Evolutionary conservation across 2,329 filamentous ascomycete species (phyloP).

Genomic region (Aspergillus viridinutans): DNA sequence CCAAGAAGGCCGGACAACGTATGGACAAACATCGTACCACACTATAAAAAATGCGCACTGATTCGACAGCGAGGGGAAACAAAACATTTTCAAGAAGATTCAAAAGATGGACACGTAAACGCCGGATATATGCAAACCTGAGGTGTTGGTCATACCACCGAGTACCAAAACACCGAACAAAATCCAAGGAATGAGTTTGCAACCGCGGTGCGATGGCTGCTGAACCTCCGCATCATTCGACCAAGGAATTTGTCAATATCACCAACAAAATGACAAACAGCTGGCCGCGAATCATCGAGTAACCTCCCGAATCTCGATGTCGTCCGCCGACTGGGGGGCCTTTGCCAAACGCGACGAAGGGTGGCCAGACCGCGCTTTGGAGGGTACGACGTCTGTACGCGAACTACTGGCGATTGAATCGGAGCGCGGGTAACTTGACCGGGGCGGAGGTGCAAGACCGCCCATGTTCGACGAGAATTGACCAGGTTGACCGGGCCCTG

Average conservation of each 20-base stretch:
- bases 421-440: conserved; percentile 13
- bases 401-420: conserved; percentile 28
- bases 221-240: neutral
- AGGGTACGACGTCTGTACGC: conserved; percentile 19
- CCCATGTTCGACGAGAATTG: conserved; percentile 11
- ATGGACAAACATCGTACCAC: neutral
- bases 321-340: conserved; percentile 10
- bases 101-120: conserved; percentile 9
- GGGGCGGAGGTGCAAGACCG: conserved; percentile 9
- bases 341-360: conserved; percentile 23
- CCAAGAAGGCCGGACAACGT: neutral
- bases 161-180: neutral
- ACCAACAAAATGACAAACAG: neutral
- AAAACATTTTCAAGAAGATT: neutral
- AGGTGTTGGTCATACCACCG: neutral
- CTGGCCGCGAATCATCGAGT: conserved; percentile 4
- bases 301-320: conserved; percentile 27
- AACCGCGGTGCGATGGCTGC: too few relatives aligned
- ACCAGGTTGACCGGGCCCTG: conserved; percentile 10
- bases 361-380: conserved; percentile 10
- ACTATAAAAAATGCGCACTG: neutral
- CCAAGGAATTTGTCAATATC: neutral
- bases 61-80: neutral
- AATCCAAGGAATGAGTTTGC: neutral
- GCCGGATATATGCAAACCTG: conserved; percentile 16